These are phyloP conservation scores for Circinella minor DNA, from an alignment of 371 early-diverging fungal species.

Conservation along the genomic window DNA sequence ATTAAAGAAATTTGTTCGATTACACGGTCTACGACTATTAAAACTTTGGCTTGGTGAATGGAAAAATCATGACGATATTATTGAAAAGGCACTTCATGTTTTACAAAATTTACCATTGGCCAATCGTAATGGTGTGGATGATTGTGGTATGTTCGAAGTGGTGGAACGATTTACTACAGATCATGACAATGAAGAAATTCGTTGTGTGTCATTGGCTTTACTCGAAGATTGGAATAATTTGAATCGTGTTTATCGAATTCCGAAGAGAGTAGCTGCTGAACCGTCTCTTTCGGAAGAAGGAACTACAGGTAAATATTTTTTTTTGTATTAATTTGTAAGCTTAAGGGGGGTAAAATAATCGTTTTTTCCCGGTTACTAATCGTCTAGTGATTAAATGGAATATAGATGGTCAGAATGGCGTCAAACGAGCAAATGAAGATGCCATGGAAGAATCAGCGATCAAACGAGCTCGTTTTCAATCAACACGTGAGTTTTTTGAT, in stretches of 20 bases:
- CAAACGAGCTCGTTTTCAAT: constrained; percentile 23
- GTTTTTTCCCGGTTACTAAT: no score
- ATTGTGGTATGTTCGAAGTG: constrained; percentile 63
- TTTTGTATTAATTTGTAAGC: background rate
- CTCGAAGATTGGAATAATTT: constrained; percentile 57
- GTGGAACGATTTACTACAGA: constrained; percentile 42
- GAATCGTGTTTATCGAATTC: constrained; percentile 67
- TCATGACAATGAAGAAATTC: constrained; percentile 43
- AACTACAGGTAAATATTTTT: background rate
- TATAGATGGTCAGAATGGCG: background rate
- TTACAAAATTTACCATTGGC: constrained; percentile 63
- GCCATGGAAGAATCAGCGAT: background rate
- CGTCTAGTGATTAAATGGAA: background rate
- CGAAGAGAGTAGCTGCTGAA: constrained; percentile 41
- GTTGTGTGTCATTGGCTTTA: constrained; percentile 37
- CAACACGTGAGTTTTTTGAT: constrained; percentile 46
- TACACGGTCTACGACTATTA: constrained; percentile 54
- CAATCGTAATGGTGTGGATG: constrained; percentile 75
- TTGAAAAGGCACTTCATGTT: constrained; percentile 46
- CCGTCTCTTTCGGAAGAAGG: constrained; percentile 10
- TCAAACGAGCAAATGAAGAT: background rate
- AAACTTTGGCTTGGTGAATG: constrained; percentile 58
- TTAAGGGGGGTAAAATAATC: no score
- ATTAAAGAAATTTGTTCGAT: constrained; percentile 41
- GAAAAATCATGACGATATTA: constrained; percentile 44